phyloP scores from a whole-genome alignment of 305 asterid species.

The Rubia peregrina region DNA sequence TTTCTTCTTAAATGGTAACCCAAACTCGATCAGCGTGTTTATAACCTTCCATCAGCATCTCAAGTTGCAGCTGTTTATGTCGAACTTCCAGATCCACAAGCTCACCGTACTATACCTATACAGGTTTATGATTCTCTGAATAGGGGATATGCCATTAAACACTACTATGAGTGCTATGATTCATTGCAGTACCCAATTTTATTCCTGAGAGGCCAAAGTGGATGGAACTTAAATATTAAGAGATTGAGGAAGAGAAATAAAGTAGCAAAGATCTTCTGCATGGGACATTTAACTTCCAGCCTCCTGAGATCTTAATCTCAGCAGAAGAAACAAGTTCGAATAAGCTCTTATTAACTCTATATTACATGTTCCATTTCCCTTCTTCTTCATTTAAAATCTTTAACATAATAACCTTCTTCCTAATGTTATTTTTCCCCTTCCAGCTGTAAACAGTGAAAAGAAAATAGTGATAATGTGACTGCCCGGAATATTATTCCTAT shows the following conservation, averaged over 20 bases:
- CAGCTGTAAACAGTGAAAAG: neutral
- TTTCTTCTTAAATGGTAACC: neutral
- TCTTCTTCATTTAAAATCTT: no score
- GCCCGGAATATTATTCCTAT: no score
- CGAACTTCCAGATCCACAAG: neutral
- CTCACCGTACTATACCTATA: neutral
- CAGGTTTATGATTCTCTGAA: neutral
- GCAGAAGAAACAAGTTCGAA: no score
- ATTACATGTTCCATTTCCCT: no score
- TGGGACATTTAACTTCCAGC: neutral
- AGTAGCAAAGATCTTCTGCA: neutral
- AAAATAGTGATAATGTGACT: neutral
- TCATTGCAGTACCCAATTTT: conserved; percentile 16
- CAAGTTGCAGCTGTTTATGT: conserved; percentile 4
- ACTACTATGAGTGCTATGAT: conserved; percentile 15
- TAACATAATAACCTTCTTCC: no score
- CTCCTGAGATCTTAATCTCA: no score
- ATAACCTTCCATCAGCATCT: neutral
- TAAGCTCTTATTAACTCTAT: no score
- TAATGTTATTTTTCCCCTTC: no score
- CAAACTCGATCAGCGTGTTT: neutral
- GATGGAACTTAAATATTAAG: conserved; percentile 2
- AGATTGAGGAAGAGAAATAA: neutral
- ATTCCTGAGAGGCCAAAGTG: neutral
- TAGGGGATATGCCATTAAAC: neutral